Conservation (phyloP, 805 yeast genomes). For the Candida berthetii region DNA sequence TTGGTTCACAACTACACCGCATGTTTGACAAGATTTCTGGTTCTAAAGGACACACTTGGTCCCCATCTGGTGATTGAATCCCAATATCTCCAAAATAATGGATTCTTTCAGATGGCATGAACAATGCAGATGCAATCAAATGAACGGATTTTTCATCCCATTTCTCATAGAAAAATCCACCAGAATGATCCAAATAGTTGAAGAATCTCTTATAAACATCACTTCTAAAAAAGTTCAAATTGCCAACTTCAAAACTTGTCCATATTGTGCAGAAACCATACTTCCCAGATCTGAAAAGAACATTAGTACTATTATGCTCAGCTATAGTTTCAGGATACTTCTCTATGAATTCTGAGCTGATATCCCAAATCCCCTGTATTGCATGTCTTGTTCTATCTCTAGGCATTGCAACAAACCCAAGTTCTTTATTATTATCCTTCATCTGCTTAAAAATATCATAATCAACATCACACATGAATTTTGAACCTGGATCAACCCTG, state of each 20-base stretch:
- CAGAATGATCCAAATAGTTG: conserved; percentile 51
- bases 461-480: conserved; percentile 51
- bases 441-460: conserved; percentile 60
- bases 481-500: conserved; percentile 67
- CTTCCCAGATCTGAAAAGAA: conserved; percentile 9
- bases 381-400: conserved; percentile 45
- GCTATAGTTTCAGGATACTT: conserved; percentile 28
- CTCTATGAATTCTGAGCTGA: conserved; percentile 35
- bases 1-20: conserved; percentile 69
- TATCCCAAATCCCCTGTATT: conserved; percentile 54
- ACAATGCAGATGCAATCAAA: conserved; percentile 58
- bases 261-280: conserved; percentile 69
- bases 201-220: conserved; percentile 49
- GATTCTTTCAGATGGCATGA: conserved; percentile 44
- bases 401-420: conserved; percentile 60
- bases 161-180: conserved; percentile 77
- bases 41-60: conserved; percentile 69
- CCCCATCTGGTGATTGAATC: conserved; percentile 55
- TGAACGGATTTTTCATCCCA: conserved; percentile 90
- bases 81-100: conserved; percentile 73
- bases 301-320: conserved; percentile 34
- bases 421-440: conserved; percentile 43
- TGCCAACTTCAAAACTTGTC: conserved; percentile 70
- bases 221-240: conserved; percentile 57
- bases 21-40: conserved; percentile 46